Percentiles rank a stretch among this genome's conserved stretches.
phyloP scores from a whole-genome alignment of 768 basidiomycete genomes.

The Paxillus rubicundulus region DNA sequence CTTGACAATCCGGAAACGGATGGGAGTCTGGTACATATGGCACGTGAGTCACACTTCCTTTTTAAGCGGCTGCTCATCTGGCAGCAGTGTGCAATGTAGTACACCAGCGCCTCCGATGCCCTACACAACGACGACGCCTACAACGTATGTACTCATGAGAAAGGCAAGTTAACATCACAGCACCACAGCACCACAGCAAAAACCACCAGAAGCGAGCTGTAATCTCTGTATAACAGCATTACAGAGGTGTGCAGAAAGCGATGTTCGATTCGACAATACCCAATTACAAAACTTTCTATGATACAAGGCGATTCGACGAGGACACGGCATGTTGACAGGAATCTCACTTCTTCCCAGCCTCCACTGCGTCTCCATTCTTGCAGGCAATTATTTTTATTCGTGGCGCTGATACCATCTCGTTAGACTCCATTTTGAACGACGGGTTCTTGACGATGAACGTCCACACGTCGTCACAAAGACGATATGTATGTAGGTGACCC shows the following conservation, averaged over 20 bases:
- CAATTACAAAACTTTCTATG: conserved; percentile 28
- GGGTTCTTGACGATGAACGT: conserved; percentile 96
- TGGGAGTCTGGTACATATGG: conserved; percentile 17
- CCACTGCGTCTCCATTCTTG: conserved; percentile 90
- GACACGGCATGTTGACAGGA: neutral
- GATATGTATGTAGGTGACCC: conserved; percentile 92
- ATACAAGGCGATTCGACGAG: conserved; percentile 13
- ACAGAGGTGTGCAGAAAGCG: neutral
- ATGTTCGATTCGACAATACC: neutral
- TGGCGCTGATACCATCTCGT: conserved; percentile 66
- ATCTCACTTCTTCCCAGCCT: conserved; percentile 72
- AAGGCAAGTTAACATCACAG: too few species aligned
- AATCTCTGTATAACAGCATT: neutral
- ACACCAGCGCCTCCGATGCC: neutral
- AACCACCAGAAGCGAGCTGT: too few species aligned
- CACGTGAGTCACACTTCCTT: conserved; percentile 19
- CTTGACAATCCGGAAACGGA: conserved; percentile 11
- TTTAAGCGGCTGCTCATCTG: neutral
- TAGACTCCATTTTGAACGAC: conserved; percentile 92
- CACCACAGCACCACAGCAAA: too few species aligned
- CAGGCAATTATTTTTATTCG: conserved; percentile 98
- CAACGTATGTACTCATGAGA: neutral
- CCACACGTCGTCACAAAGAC: conserved; percentile 96
- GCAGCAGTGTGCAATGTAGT: too few species aligned
- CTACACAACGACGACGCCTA: neutral